Conservation (phyloP, 1,139 yeast species). For the Sugiyamaella paludigena region DNA sequence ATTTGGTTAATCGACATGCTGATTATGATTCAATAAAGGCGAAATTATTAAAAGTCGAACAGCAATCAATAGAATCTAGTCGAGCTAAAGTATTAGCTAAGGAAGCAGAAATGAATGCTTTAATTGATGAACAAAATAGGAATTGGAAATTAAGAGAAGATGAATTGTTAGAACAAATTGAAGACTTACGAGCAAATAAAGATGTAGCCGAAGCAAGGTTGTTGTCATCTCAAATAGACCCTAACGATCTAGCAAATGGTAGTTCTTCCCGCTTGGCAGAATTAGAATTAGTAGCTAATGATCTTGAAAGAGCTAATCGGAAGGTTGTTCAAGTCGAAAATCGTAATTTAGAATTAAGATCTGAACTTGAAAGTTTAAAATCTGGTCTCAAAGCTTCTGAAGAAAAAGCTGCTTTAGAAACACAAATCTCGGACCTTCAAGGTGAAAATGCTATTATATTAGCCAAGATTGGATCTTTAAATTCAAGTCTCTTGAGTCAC, state of each 20-base stretch:
- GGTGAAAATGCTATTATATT: slow-evolving; percentile 56
- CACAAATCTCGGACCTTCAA: slow-evolving; percentile 37
- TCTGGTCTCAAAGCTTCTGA: slow-evolving; percentile 49
- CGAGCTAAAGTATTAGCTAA: slow-evolving; percentile 37
- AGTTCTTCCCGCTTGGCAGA: slow-evolving; percentile 43
- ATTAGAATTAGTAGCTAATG: slow-evolving; percentile 66
- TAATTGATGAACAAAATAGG: slow-evolving; percentile 44
- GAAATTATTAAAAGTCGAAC: slow-evolving; percentile 55
- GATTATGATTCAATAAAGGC: slow-evolving; percentile 77
- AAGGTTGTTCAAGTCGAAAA: slow-evolving; percentile 70
- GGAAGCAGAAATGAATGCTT: slow-evolving; percentile 39
- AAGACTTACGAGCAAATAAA: slow-evolving; percentile 35
- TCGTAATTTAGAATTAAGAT: slow-evolving; percentile 71
- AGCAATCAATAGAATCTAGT: slow-evolving; percentile 32
- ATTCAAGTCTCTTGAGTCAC: slow-evolving; percentile 24
- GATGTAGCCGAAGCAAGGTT: slow-evolving; percentile 34
- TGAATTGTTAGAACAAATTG: slow-evolving; percentile 43
- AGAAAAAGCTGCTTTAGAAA: slow-evolving; percentile 40
- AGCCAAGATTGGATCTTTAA: slow-evolving; percentile 53
- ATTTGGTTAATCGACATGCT: slow-evolving; percentile 61
- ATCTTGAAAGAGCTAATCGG: slow-evolving; percentile 68
- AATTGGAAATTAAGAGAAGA: slow-evolving; percentile 46
- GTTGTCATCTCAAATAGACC: slow-evolving; percentile 24
- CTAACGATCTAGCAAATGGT: slow-evolving; percentile 22
- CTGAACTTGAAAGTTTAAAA: slow-evolving; percentile 56